These are phyloP conservation scores for Quercus ilex DNA, from an alignment of 306 rosid species.

Conservation along the genomic window DNA sequence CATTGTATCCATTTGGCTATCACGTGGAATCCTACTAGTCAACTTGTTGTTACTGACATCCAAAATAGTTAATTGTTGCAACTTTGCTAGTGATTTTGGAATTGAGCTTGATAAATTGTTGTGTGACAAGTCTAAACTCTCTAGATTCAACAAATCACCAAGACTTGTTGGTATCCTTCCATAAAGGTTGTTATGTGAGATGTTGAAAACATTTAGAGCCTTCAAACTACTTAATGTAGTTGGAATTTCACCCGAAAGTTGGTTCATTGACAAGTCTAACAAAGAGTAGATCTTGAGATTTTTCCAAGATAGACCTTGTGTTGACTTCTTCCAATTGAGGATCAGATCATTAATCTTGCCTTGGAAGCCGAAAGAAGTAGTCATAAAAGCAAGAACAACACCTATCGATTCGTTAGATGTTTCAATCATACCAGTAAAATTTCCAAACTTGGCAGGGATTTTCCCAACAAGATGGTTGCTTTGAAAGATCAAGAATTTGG, in stretches of 20 bases:
- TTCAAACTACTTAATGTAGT: conserved; percentile 14
- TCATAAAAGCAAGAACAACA: accelerated
- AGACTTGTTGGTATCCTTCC: conserved; percentile 27
- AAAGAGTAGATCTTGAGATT: background rate
- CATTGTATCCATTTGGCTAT: conserved; percentile 22
- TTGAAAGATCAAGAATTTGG: background rate
- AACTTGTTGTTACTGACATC: conserved; percentile 27
- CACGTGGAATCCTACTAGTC: conserved; percentile 13
- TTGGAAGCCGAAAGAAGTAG: background rate
- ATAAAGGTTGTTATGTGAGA: conserved; percentile 20
- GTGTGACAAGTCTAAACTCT: conserved; percentile 15
- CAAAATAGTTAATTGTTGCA: background rate
- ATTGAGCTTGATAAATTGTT: too few species aligned
- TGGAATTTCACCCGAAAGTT: conserved; percentile 15
- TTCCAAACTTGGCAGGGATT: too few species aligned
- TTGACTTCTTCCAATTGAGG: conserved; percentile 26
- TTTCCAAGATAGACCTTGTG: conserved; percentile 5
- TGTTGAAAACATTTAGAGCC: conserved; percentile 23
- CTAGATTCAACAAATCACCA: conserved; percentile 18
- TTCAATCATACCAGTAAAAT: too few species aligned
- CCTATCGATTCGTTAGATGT: background rate
- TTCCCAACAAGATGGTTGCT: too few species aligned
- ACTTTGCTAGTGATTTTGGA: too few species aligned
- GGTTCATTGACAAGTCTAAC: conserved; percentile 15
- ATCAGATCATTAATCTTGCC: conserved; percentile 16